Percentiles rank a stretch among this genome's conserved stretches.
Conservation (phyloP, 441 rosid genomes). For the Mallotus japonicus region DNA sequence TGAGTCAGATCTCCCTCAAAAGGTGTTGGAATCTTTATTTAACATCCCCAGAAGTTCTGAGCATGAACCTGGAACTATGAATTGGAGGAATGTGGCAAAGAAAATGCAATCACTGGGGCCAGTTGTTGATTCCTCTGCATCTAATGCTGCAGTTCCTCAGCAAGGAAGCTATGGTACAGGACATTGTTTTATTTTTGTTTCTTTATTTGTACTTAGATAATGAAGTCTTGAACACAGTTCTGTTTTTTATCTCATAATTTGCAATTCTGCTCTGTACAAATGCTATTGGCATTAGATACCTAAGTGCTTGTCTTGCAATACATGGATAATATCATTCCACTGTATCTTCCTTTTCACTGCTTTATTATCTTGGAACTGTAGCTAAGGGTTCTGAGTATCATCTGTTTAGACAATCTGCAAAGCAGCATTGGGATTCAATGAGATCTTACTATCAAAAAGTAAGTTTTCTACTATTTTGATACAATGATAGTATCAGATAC, state of each 20-base stretch:
- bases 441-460: slow-evolving; percentile 68
- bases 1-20: slow-evolving; percentile 61
- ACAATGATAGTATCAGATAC: background rate
- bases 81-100: slow-evolving; percentile 82
- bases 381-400: slow-evolving; percentile 69
- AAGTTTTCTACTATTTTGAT: slow-evolving; percentile 21
- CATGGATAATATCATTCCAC: background rate
- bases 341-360: slow-evolving; percentile 20
- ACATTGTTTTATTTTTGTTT: slow-evolving; percentile 19
- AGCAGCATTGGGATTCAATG: slow-evolving; percentile 66
- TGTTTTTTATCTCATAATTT: slow-evolving; percentile 27
- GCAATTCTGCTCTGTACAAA: slow-evolving; percentile 19
- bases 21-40: slow-evolving; percentile 80
- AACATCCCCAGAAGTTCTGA: slow-evolving; percentile 59
- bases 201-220: slow-evolving; percentile 10
- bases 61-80: slow-evolving; percentile 66
- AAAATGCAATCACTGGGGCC: slow-evolving; percentile 70
- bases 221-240: slow-evolving; percentile 1
- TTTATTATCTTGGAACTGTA: slow-evolving; percentile 37
- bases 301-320: slow-evolving; percentile 11
- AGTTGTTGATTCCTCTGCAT: slow-evolving; percentile 41
- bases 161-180: slow-evolving; percentile 48
- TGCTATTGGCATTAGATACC: slow-evolving; percentile 27
- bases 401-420: slow-evolving; percentile 53
- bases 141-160: slow-evolving; percentile 43